Percentiles rank a stretch among this genome's conserved stretches.
phyloP scores from a whole-genome alignment of 2,329 filamentous ascomycete species.

The Pseudogymnoascus sp. region DNA sequence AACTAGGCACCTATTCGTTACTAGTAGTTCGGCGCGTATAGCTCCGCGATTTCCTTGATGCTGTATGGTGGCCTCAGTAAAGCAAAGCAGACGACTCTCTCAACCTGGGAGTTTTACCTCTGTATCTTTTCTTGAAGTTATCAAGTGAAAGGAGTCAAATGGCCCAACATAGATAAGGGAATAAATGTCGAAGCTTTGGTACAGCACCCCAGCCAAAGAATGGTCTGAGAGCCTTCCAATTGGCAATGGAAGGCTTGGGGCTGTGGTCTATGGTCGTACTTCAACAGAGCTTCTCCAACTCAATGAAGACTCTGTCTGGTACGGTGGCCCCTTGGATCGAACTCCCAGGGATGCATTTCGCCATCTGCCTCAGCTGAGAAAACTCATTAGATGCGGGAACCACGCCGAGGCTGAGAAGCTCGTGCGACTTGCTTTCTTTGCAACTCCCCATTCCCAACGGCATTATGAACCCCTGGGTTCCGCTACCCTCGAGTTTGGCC shows the following conservation, averaged over 20 bases:
- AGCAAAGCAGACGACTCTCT: background rate
- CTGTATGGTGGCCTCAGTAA: background rate
- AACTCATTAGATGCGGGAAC: slow-evolving; percentile 34
- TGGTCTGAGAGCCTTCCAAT: slow-evolving; percentile 38
- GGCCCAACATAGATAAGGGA: background rate
- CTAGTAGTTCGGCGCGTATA: background rate
- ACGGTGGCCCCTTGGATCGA: slow-evolving; percentile 39
- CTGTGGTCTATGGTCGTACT: slow-evolving; percentile 41
- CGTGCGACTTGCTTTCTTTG: slow-evolving; percentile 37
- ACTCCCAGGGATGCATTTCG: slow-evolving; percentile 34
- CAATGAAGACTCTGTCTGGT: slow-evolving; percentile 44
- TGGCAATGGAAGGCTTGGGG: slow-evolving; percentile 40
- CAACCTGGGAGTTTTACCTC: background rate
- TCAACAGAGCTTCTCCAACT: slow-evolving; percentile 38
- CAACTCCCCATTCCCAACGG: slow-evolving; percentile 39
- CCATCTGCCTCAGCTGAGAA: slow-evolving; percentile 34
- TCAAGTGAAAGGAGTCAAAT: background rate
- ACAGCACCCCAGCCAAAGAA: slow-evolving; percentile 26
- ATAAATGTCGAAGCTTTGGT: slow-evolving; percentile 21
- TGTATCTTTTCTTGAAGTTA: background rate
- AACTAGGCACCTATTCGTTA: background rate
- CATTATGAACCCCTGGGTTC: slow-evolving; percentile 40
- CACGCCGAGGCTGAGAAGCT: slow-evolving; percentile 38
- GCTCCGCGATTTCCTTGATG: background rate
- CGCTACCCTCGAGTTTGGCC: slow-evolving; percentile 36